A percentile compares a stretch with the other conserved stretches of the same genome.
These are phyloP conservation scores for Paxillus rubicundulus DNA, from an alignment of 768 basidiomycete genomes.

Conservation along the genomic window DNA sequence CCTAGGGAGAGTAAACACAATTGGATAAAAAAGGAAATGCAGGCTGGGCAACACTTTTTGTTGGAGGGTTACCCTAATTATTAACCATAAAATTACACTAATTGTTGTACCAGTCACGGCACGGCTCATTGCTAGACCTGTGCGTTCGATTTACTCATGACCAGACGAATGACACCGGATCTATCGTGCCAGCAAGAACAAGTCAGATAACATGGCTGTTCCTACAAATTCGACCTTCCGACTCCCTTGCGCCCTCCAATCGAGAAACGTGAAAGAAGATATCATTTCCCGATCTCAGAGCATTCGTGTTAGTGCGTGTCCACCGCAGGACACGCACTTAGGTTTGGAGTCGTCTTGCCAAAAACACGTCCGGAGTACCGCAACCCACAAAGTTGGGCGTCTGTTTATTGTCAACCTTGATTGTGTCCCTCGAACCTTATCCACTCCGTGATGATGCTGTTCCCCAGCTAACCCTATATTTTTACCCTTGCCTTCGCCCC, in stretches of 20 bases:
- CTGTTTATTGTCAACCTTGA: constrained; percentile 18
- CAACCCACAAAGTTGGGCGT: constrained; percentile 12
- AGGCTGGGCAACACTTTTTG: constrained; percentile 10
- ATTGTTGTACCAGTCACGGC: constrained; percentile 4
- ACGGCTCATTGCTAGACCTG: constrained; percentile 11
- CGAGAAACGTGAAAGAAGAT: constrained; percentile 31
- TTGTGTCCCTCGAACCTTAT: constrained; percentile 23
- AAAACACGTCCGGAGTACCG: constrained; percentile 7
- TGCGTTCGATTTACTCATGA: constrained; percentile 15
- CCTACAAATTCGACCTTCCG: constrained; percentile 10
- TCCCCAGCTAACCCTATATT: not conserved
- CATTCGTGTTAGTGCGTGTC: constrained; percentile 3
- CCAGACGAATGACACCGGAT: constrained; percentile 23
- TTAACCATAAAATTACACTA: constrained; percentile 9
- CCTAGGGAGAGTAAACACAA: constrained; percentile 32
- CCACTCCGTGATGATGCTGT: not conserved
- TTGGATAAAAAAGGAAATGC: constrained; percentile 35
- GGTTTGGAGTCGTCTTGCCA: constrained; percentile 13
- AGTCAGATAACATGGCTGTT: constrained; percentile 9
- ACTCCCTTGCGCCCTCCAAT: constrained; percentile 26
- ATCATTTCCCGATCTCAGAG: constrained; percentile 17
- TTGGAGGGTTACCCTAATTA: constrained; percentile 28
- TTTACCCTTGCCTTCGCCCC: not conserved
- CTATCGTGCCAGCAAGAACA: constrained; percentile 7
- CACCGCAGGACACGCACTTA: not conserved